phyloP scores from a whole-genome alignment of 2,329 filamentous ascomycete species.

The Cladosporium cucumerinum region DNA sequence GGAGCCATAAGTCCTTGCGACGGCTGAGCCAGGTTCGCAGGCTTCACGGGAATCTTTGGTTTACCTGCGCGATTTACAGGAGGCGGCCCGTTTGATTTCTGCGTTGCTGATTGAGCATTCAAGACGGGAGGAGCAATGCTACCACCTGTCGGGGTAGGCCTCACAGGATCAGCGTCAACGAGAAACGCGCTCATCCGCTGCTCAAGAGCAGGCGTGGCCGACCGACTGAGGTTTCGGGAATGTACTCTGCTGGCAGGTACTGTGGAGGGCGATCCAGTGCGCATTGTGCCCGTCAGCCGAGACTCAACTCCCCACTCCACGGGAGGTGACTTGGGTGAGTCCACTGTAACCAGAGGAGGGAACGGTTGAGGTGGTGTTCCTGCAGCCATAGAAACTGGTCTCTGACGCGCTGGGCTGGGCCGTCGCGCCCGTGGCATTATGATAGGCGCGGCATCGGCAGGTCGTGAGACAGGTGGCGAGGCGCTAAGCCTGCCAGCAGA shows the following conservation, averaged over 20 bases:
- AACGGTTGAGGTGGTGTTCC: constrained; percentile 47
- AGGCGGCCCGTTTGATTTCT: constrained; percentile 55
- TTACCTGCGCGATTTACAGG: constrained; percentile 80
- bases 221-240: constrained; percentile 37
- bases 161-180: constrained; percentile 24
- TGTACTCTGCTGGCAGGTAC: constrained; percentile 1
- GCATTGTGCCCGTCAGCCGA: constrained; percentile 13
- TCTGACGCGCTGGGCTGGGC: constrained; percentile 37
- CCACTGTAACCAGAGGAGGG: constrained; percentile 64
- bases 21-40: constrained; percentile 24
- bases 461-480: constrained; percentile 24
- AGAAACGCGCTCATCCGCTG: constrained; percentile 37
- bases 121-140: constrained; percentile 15
- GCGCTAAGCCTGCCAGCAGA: constrained; percentile 14
- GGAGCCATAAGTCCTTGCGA: constrained; percentile 32
- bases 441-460: constrained; percentile 33
- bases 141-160: constrained; percentile 9
- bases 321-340: constrained; percentile 66
- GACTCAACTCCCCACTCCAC: constrained; percentile 40
- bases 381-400: constrained; percentile 50
- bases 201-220: constrained; percentile 42
- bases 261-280: constrained; percentile 13
- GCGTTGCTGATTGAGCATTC: not conserved
- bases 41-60: constrained; percentile 56
- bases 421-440: constrained; percentile 21